phyloP scores from a whole-genome alignment of 2,329 filamentous ascomycete genomes.

The Rutstroemia sp. region DNA sequence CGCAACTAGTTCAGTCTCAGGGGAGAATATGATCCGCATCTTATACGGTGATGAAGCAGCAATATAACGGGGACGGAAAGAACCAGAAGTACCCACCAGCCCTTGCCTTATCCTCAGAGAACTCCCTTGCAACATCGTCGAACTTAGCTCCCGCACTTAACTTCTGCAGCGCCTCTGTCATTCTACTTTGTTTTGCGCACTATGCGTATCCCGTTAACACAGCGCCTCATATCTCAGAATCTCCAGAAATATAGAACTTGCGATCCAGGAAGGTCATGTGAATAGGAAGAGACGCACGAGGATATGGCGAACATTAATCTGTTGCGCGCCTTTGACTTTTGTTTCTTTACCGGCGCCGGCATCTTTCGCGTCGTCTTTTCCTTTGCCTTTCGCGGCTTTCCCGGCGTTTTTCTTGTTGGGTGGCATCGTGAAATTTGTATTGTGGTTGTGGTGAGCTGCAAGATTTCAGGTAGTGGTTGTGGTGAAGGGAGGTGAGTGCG shows the following conservation, averaged over 20 bases:
- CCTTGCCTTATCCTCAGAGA: conserved; percentile 70
- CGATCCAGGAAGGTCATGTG: neutral
- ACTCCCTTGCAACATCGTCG: conserved; percentile 65
- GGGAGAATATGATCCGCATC: no score
- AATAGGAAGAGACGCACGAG: conserved; percentile 19
- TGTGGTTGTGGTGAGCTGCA: neutral
- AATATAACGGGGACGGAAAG: neutral
- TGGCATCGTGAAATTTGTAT: conserved; percentile 12
- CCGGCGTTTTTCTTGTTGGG: conserved; percentile 26
- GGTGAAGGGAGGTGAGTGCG: neutral
- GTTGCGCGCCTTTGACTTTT: conserved; percentile 54
- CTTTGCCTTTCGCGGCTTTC: conserved; percentile 25
- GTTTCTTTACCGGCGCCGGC: conserved; percentile 31
- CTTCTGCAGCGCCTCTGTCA: conserved; percentile 67
- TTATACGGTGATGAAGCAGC: neutral
- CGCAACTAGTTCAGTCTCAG: no score
- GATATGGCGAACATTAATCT: conserved; percentile 70
- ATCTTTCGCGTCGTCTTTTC: conserved; percentile 32
- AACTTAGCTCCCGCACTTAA: conserved; percentile 61
- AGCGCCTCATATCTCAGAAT: neutral
- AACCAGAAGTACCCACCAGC: conserved; percentile 38
- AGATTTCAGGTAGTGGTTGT: neutral
- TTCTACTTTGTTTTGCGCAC: conserved; percentile 71
- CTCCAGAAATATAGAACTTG: neutral
- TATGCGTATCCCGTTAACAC: conserved; percentile 22